Conservation (phyloP, 768 basidiomycete genomes). For the Coprinellus micaceus region DNA sequence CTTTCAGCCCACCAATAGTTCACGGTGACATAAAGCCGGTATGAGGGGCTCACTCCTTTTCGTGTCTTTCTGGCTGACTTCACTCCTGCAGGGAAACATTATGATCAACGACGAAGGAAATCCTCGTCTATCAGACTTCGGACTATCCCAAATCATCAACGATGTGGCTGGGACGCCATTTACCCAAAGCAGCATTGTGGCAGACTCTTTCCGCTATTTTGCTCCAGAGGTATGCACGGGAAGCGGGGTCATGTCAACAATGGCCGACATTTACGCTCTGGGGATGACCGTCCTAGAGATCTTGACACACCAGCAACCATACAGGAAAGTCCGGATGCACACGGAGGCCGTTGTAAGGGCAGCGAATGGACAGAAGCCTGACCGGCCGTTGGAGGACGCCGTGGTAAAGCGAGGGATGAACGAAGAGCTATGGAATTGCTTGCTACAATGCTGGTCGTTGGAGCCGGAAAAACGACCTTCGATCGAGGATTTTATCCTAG, state of each 20-base stretch:
- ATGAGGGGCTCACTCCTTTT: slow-evolving; percentile 12
- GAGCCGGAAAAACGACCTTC: slow-evolving; percentile 35
- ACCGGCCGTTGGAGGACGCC: slow-evolving; percentile 32
- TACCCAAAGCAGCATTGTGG: slow-evolving; percentile 47
- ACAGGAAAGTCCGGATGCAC: slow-evolving; percentile 45
- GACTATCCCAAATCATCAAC: slow-evolving; percentile 54
- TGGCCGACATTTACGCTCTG: slow-evolving; percentile 52
- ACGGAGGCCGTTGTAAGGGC: slow-evolving; percentile 48
- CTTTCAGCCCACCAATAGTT: slow-evolving; percentile 46
- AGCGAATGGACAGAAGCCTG: slow-evolving; percentile 39
- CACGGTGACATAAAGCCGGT: slow-evolving; percentile 57
- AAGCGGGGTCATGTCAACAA: slow-evolving; percentile 42
- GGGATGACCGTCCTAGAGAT: slow-evolving; percentile 62
- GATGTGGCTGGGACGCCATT: slow-evolving; percentile 56
- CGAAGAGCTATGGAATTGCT: slow-evolving; percentile 42
- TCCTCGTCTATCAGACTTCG: slow-evolving; percentile 56
- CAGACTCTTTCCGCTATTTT: slow-evolving; percentile 49
- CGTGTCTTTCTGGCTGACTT: neutral
- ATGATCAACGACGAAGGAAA: slow-evolving; percentile 40
- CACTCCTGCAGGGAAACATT: slow-evolving; percentile 40
- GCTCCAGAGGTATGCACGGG: slow-evolving; percentile 55
- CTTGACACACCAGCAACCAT: slow-evolving; percentile 52
- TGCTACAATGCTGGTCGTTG: slow-evolving; percentile 41
- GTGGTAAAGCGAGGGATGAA: slow-evolving; percentile 40
- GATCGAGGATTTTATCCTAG: slow-evolving; percentile 31